Evolutionary conservation across 2,329 filamentous ascomycete species (phyloP).

Genomic region (Sporothrix brunneoviolacea): DNA sequence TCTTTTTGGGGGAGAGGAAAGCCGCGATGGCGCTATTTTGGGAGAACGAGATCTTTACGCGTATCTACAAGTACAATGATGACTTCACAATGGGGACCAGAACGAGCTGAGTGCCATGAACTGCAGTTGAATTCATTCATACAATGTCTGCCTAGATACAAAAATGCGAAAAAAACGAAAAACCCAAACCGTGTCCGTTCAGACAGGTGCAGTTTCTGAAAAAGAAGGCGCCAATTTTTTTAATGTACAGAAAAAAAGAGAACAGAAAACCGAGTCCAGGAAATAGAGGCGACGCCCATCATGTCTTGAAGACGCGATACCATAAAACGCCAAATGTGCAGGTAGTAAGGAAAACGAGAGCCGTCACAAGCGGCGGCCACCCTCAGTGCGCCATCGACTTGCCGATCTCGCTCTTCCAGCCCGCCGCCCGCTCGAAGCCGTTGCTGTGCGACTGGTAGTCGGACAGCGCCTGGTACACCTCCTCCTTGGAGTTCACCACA

Average conservation of each 20-base stretch:
- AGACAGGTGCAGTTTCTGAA: too few species aligned
- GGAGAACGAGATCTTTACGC: too few species aligned
- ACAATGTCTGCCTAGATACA: too few species aligned
- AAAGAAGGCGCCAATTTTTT: slow-evolving; percentile 1
- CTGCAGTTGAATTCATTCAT: too few species aligned
- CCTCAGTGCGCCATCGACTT: slow-evolving; percentile 55
- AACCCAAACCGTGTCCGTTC: neutral
- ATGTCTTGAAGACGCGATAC: neutral
- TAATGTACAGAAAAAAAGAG: neutral
- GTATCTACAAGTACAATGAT: too few species aligned
- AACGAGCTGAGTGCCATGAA: too few species aligned
- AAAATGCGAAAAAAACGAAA: neutral
- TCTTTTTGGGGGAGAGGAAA: too few species aligned
- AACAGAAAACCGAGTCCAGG: neutral
- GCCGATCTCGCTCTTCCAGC: slow-evolving; percentile 82
- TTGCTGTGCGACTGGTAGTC: slow-evolving; percentile 69
- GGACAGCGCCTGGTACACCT: slow-evolving; percentile 68
- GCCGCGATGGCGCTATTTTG: too few species aligned
- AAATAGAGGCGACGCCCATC: slow-evolving; percentile 2
- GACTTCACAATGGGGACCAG: too few species aligned
- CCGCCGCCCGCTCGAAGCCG: slow-evolving; percentile 71
- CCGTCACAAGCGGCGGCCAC: neutral
- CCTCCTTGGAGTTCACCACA: slow-evolving; percentile 65
- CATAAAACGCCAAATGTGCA: neutral
- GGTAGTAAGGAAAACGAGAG: neutral